Base-by-base conservation (phyloP, 352 stramenopile species). In the Pythium utonaiense region DNA sequence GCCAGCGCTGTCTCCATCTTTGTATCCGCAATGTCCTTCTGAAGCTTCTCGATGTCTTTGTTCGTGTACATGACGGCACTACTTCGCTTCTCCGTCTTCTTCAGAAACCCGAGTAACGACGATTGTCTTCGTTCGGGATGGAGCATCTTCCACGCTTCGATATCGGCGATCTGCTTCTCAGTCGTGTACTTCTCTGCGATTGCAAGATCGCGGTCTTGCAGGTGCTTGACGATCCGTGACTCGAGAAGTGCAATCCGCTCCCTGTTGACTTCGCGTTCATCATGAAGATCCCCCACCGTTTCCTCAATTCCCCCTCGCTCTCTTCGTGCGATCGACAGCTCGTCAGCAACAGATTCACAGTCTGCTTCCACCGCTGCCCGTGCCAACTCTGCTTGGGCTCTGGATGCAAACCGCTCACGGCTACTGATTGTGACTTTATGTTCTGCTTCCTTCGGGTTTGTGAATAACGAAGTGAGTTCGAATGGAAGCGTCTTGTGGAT, bases 121-220 rank as follows among this genome's bases (percentile, higher is more conserved):
- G 67, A 68, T 28, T 53, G 54, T 21, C 54, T 64, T 19, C 62
- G 54, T 44, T 68, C 64, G 5, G 66, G 60, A 9, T 71, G 44
- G 53, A 67, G 67, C 27, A 64, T 41, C 33, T 86, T 88, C 57
- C 80, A 88, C 17, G 64, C 64, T 51, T 88, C 78, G 9, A 77
- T 69, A 22, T 91, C 78, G 36, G 70, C 66, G 47, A 89, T 88
- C 53, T 88, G 71, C 58, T 84, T 77, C 53, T 89, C 70, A 1
- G 74, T 87, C 8, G 78, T 88, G 58, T 88, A 91, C 25, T 75
- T 83, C 48, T 91, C 77, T 6, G 77, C 77, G 27, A 91, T 91
- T 27, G 77, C 78, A 34, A 88, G 57, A 52, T 89, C 81, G 22
- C 81, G 77, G 50, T 91, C 78, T 49, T 89, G 77, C 27, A 91